phyloP scores from a whole-genome alignment of 257 asterid species.

The Salvia rosmarinus region DNA sequence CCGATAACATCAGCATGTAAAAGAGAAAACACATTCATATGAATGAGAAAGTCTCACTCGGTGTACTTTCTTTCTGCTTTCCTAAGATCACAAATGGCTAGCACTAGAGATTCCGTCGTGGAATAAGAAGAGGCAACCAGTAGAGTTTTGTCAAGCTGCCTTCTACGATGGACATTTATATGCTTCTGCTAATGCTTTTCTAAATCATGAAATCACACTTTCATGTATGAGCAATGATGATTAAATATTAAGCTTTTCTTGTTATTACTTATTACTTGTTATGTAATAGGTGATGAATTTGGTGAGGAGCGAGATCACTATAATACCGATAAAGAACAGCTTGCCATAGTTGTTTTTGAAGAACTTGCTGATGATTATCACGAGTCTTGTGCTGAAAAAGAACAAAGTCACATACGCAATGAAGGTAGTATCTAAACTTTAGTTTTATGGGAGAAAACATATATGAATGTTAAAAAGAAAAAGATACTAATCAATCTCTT shows the following conservation, averaged over 20 bases:
- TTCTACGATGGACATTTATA: conserved; percentile 65
- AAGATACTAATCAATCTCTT: not conserved
- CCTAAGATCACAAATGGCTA: too few relatives aligned
- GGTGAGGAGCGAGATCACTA: too few relatives aligned
- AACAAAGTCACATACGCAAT: not conserved
- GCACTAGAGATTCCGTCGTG: too few relatives aligned
- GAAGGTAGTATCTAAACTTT: not conserved
- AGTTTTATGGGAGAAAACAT: not conserved
- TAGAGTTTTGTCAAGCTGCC: conserved; percentile 68
- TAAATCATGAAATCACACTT: not conserved
- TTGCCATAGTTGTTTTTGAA: too few relatives aligned
- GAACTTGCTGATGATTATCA: not conserved
- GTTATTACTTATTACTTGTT: not conserved
- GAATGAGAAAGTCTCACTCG: too few relatives aligned
- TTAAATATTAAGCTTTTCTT: not conserved
- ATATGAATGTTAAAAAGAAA: not conserved
- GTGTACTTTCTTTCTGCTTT: too few relatives aligned
- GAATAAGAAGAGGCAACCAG: not conserved
- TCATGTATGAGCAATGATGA: not conserved
- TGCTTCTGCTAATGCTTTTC: not conserved
- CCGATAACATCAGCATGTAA: too few relatives aligned
- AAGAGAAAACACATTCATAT: too few relatives aligned
- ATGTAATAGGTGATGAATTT: too few relatives aligned
- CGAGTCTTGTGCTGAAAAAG: not conserved
- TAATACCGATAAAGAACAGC: too few relatives aligned